Percentiles rank a stretch among this genome's conserved stretches.
Conservation (phyloP, 1,284 basidiomycete genomes). For the Anthracocystis panici-leucophaei region DNA sequence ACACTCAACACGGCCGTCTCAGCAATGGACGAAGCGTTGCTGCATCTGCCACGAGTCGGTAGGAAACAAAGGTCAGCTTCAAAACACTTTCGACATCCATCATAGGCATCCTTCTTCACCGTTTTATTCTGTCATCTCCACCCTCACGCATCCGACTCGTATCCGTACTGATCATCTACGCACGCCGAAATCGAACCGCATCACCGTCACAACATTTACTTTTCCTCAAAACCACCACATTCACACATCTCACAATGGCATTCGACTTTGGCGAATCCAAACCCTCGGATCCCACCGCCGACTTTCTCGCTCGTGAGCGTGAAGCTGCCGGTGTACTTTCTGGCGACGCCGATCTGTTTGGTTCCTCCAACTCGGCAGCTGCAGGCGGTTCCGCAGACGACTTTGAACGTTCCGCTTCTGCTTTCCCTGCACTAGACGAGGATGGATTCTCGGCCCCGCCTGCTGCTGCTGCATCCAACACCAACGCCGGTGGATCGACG, state of each 20-base stretch:
- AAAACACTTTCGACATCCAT: constrained; percentile 9
- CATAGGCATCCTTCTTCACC: background rate
- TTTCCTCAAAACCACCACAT: background rate
- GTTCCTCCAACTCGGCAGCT: constrained; percentile 48
- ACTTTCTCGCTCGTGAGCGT: constrained; percentile 67
- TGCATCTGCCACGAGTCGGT: constrained; percentile 14
- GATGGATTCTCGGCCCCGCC: constrained; percentile 52
- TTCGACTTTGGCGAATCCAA: constrained; percentile 60
- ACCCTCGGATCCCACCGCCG: constrained; percentile 65
- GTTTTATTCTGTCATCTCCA: background rate
- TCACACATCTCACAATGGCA: constrained; percentile 36
- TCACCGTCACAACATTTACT: background rate
- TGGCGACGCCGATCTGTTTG: constrained; percentile 63
- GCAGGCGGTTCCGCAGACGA: constrained; percentile 49
- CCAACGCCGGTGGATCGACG: constrained; percentile 12
- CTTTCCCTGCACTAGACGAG: constrained; percentile 72
- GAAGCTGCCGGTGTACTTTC: constrained; percentile 63
- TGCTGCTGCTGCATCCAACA: constrained; percentile 25
- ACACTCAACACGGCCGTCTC: background rate
- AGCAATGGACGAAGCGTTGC: constrained; percentile 1
- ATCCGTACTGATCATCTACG: background rate
- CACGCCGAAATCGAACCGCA: background rate
- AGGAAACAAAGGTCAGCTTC: constrained; percentile 5
- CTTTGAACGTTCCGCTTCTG: constrained; percentile 74
- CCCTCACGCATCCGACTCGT: background rate